A percentile compares a stretch with the other conserved stretches of the same genome.
Conservation (phyloP, 2,329 filamentous ascomycete genomes). For the Mariannaea sp. region DNA sequence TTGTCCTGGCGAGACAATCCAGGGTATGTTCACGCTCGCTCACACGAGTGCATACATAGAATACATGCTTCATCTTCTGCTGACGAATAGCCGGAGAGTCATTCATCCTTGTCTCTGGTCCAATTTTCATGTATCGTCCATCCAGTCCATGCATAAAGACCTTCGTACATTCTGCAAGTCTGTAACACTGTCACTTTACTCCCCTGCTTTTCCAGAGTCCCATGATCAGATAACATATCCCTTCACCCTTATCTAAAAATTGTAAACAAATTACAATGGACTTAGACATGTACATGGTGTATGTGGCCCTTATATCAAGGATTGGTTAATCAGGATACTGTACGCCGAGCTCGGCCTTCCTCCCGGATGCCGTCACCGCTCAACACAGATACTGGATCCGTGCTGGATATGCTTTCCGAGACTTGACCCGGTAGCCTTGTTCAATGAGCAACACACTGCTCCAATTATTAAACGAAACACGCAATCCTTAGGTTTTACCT, state of each 20-base stretch:
- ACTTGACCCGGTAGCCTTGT: not conserved
- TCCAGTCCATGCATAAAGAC: too few species aligned
- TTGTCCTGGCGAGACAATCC: not conserved
- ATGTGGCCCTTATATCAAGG: too few species aligned
- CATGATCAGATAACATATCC: not conserved
- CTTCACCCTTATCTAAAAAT: not conserved
- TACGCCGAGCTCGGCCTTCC: constrained; percentile 11
- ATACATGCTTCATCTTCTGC: too few species aligned
- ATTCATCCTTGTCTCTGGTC: constrained; percentile 5
- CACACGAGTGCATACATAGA: constrained; percentile 14
- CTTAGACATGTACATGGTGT: too few species aligned
- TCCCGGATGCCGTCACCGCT: not conserved
- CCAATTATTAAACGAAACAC: not conserved
- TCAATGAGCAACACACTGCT: not conserved
- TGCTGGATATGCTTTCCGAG: not conserved
- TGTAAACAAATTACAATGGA: constrained; percentile 3
- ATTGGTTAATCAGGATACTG: constrained; percentile 20
- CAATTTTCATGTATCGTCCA: not conserved
- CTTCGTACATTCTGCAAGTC: too few species aligned
- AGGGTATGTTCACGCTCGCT: not conserved
- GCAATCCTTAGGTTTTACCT: not conserved
- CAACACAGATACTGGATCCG: not conserved
- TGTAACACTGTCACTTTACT: not conserved
- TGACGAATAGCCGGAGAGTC: not conserved
- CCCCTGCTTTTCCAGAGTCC: not conserved